Conservation (phyloP, 108 stramenopile species). For the Conticribra weissflogii region DNA sequence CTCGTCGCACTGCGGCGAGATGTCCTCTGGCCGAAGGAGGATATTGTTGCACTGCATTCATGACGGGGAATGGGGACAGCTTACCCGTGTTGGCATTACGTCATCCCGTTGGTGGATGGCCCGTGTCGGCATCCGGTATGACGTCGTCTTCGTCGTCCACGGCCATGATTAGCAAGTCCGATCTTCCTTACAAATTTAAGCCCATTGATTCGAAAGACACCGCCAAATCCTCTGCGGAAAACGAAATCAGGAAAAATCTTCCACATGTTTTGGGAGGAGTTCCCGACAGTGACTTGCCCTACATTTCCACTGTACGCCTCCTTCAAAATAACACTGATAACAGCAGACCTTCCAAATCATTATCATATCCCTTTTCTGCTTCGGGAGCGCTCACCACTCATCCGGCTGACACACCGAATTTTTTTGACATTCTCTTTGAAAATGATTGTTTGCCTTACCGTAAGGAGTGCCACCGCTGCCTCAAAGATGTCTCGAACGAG, state of each 20-base stretch:
- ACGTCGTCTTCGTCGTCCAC: neutral
- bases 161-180: neutral
- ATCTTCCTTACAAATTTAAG: constrained; percentile 32
- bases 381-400: neutral
- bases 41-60: constrained; percentile 47
- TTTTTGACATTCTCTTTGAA: constrained; percentile 56
- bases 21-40: constrained; percentile 48
- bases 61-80: constrained; percentile 3
- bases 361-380: neutral
- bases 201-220: too few species aligned
- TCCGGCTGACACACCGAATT: constrained; percentile 50
- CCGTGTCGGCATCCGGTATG: neutral
- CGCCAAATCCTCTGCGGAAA: too few species aligned
- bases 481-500: constrained; percentile 46
- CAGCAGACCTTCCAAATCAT: constrained; percentile 2
- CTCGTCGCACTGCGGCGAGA: constrained; percentile 22
- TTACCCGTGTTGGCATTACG: constrained; percentile 44
- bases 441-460: constrained; percentile 52
- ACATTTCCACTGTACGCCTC: constrained; percentile 51
- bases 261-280: constrained; percentile 30
- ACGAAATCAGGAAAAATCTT: neutral
- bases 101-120: constrained; percentile 45
- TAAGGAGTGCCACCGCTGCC: constrained; percentile 47
- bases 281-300: constrained; percentile 30
- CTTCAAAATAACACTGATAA: constrained; percentile 22